Evolutionary conservation across 164 flowering plant genomes (phyloP).

Genomic region (Vitis labrusca): DNA sequence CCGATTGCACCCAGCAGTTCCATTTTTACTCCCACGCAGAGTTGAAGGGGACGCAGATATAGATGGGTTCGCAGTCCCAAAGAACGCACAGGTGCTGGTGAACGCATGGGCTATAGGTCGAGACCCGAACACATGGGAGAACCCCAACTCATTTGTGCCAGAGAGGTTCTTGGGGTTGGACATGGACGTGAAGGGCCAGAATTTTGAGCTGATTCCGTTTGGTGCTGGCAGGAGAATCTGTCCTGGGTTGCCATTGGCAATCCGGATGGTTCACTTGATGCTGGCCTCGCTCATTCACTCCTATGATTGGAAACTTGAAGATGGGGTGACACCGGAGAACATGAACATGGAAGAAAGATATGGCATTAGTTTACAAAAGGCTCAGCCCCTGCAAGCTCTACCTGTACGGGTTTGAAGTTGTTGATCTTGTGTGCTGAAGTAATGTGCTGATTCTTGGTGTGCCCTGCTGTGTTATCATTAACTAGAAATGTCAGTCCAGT

Average conservation of each 20-base stretch:
- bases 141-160: slow-evolving; percentile 21
- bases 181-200: slow-evolving; percentile 20
- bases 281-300: slow-evolving; percentile 19
- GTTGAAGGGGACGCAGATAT: slow-evolving; percentile 8
- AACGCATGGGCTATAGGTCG: slow-evolving; percentile 32
- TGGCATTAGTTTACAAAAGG: too few species aligned
- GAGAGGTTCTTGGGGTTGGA: slow-evolving; percentile 32
- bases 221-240: slow-evolving; percentile 28
- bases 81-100: slow-evolving; percentile 24
- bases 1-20: slow-evolving; percentile 26
- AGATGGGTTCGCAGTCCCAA: slow-evolving; percentile 25
- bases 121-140: slow-evolving; percentile 27
- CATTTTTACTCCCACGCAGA: slow-evolving; percentile 24
- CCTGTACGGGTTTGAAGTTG: too few species aligned
- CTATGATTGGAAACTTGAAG: slow-evolving; percentile 22
- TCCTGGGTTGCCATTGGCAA: slow-evolving; percentile 20
- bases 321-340: slow-evolving; percentile 6
- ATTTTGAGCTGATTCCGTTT: slow-evolving; percentile 26
- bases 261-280: slow-evolving; percentile 18
- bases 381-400: too few species aligned
- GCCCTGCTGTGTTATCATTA: too few species aligned
- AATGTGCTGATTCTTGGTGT: too few species aligned
- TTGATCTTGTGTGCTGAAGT: too few species aligned
- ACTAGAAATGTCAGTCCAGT: too few species aligned
- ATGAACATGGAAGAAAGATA: slow-evolving; percentile 21